phyloP scores from a whole-genome alignment of 108 stramenopile genomes.

The Pseudonitzschia pungens region DNA sequence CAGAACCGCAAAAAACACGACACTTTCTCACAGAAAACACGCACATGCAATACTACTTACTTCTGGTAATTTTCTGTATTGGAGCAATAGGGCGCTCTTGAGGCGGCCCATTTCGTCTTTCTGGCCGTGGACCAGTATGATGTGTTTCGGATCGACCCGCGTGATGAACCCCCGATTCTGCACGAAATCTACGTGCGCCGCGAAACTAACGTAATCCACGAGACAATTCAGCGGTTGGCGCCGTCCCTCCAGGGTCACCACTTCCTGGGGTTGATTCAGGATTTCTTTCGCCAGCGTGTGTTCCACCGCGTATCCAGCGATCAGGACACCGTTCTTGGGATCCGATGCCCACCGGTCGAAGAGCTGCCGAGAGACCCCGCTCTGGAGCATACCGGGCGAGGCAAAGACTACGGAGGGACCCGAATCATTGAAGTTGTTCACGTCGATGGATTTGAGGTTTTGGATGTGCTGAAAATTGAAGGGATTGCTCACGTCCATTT shows the following conservation, averaged over 20 bases:
- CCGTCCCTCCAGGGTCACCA: constrained; percentile 91
- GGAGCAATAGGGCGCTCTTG: constrained; percentile 79
- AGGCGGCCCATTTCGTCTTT: constrained; percentile 95
- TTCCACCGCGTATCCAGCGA: constrained; percentile 98
- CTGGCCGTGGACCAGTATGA: constrained; percentile 98
- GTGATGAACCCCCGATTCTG: constrained; percentile 94
- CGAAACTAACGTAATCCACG: constrained; percentile 96
- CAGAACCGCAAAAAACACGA: background rate
- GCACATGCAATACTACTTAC: constrained; percentile 16
- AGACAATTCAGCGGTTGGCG: constrained; percentile 89
- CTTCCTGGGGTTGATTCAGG: constrained; percentile 92
- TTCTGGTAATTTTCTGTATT: constrained; percentile 79
- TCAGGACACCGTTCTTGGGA: constrained; percentile 94
- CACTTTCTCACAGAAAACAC: background rate
- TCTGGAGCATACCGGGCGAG: constrained; percentile 97
- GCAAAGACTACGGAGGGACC: constrained; percentile 97
- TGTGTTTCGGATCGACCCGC: constrained; percentile 84
- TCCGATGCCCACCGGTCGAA: constrained; percentile 98
- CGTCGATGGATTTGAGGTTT: constrained; percentile 88
- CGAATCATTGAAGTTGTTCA: constrained; percentile 86
- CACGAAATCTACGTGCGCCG: constrained; percentile 98
- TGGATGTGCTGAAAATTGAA: constrained; percentile 87
- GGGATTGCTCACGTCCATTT: constrained; percentile 96
- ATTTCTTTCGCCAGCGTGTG: constrained; percentile 98
- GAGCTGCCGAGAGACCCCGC: constrained; percentile 91